Evolutionary conservation across 129 eudicot species (phyloP), one percentile per base, ranked within the genome.

Genomic region (Pulicaria dysenterica): DNA sequence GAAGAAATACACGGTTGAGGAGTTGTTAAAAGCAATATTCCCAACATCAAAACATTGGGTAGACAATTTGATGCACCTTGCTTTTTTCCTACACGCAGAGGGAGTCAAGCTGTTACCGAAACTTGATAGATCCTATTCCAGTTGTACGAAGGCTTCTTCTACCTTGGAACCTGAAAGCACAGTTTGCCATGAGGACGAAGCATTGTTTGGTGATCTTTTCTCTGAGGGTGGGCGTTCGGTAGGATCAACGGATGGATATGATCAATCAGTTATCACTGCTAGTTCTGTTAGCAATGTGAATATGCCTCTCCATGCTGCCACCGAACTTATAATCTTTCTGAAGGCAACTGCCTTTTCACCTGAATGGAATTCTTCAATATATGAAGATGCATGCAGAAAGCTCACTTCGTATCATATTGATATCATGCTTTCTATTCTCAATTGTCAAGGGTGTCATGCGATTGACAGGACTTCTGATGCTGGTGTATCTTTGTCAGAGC

Each of bases 161-260:
- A 73, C 69, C 50, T 73, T 83, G 56, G 98, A 94, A 78, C 84
- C 83, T 15, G 98, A 94, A 56, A 86, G 54, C 51, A 82, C 84
- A 31, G 85, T 81, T 74, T 94, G 91, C 79, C 97, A 90, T 44
- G 98, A 94, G 81, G 98, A 94, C 58, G 98, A 94, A 76, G 98
- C 97, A 8, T 83, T 94, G 39, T 94, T 94, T 73, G 98, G 98
- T 45, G 97, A 94, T 70, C 96, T 94, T 60, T 94, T 94, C 64
- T 94, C 96, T 2, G 98, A 94, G 80, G 96, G 96, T 72, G 86
- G 95, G 59, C 93, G 98, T 6, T 94, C 98, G 3, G 90, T 85
- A 47, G 97, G 91, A 58, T 94, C 98, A 64, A 82, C 82, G 19
- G 98, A 94, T 72, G 98, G 88, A 49, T 88, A 65, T 17, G 98